Evolutionary conservation across 768 basidiomycete species (phyloP).

Genomic region (Russula sp.): DNA sequence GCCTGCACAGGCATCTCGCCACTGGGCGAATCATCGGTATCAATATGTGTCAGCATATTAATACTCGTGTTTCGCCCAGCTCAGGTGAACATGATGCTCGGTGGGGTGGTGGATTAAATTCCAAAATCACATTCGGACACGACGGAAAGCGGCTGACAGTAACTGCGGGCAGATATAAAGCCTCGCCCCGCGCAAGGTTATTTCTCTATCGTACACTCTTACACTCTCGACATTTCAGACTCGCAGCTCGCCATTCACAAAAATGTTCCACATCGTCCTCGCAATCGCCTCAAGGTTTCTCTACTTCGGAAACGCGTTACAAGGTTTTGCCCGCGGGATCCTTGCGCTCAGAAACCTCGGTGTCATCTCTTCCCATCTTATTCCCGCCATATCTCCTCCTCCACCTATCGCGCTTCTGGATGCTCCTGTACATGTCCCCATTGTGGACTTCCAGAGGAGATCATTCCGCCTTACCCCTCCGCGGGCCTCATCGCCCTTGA

Average conservation of each 20-base stretch:
- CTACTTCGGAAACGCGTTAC: slow-evolving; percentile 8
- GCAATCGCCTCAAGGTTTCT: slow-evolving; percentile 17
- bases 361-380: not conserved
- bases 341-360: slow-evolving; percentile 15
- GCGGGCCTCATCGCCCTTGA: not conserved
- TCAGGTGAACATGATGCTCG: no score
- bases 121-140: no score
- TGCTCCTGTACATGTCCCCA: not conserved
- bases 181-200: no score
- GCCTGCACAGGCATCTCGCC: no score
- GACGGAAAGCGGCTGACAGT: no score
- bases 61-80: no score
- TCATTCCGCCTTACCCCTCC: not conserved
- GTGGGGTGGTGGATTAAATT: no score
- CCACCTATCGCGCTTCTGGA: slow-evolving; percentile 1
- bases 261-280: slow-evolving; percentile 13
- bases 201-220: not conserved
- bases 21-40: no score
- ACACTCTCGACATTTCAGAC: not conserved
- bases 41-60: no score
- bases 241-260: not conserved
- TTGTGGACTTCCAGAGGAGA: not conserved
- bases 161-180: no score
- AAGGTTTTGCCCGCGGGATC: slow-evolving; percentile 9
- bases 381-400: slow-evolving; percentile 7